Percentiles rank a stretch among this genome's conserved stretches.
These are phyloP conservation scores for Pseudogymnoascus verrucosus DNA, from an alignment of 2,329 filamentous ascomycete genomes.

Conservation along the genomic window DNA sequence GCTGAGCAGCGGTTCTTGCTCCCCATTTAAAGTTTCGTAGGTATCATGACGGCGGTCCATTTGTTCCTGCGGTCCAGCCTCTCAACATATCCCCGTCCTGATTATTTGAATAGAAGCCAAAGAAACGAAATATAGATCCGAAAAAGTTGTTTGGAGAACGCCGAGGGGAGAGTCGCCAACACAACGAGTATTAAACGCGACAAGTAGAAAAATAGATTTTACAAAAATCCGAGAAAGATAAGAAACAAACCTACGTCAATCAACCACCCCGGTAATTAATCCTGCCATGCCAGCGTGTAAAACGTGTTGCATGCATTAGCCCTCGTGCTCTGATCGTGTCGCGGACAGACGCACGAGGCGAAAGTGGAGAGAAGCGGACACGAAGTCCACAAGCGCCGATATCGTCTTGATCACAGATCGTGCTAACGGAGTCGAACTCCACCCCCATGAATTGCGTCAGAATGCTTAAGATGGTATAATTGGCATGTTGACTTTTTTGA, in stretches of 20 bases:
- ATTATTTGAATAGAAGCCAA: background rate
- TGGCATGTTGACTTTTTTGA: background rate
- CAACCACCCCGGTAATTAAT: background rate
- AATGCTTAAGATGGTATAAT: background rate
- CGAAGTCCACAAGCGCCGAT: constrained; percentile 5
- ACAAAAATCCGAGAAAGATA: background rate
- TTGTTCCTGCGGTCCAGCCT: background rate
- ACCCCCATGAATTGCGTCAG: background rate
- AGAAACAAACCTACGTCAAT: background rate
- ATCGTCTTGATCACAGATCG: background rate
- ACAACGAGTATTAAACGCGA: background rate
- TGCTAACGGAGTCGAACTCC: constrained; percentile 5
- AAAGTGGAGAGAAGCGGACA: background rate
- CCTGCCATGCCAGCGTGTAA: background rate
- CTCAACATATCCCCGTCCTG: background rate
- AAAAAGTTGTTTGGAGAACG: background rate
- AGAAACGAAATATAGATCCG: background rate
- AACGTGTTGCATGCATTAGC: constrained; percentile 2
- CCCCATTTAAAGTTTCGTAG: background rate
- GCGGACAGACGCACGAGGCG: background rate
- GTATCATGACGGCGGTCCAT: background rate
- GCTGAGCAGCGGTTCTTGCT: background rate
- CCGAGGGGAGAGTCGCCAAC: background rate
- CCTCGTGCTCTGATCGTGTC: background rate
- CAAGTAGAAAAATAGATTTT: background rate